Base-by-base conservation (phyloP, 106 monocot species). In the Gastrodia elata region DNA sequence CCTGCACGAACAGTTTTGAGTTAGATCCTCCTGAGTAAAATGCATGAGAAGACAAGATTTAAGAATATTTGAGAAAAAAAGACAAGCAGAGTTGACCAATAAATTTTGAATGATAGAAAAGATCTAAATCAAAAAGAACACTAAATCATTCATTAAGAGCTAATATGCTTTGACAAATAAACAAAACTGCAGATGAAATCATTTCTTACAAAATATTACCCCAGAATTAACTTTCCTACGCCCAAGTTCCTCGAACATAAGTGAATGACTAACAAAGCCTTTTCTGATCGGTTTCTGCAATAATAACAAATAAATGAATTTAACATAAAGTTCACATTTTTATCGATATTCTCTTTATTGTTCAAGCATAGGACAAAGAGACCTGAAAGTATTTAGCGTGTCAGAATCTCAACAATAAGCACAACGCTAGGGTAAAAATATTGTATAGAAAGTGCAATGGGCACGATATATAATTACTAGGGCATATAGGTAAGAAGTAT, bases 191-290 rank as follows among this genome's bases (percentile, higher is more conserved):
- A 11, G 33, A 48, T 36, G 24, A 61, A 57, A 75, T 55, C 26
- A 39, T 9, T 20, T 30, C 18, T 57, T 37, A 56, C 20, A 57
- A 52, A 7, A 58, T 34, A 59, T 79, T 85, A 94, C 94, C 91
- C 82, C 84, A 36, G 59, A 36, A 73, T 84, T 77, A 22, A 87
- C 38, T 15, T 79, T 84, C 71, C 57, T 82, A 8, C 92, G 80
- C 33, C 95, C 95, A 35, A 89, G 70, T 39, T 95, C 95, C 75
- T 95, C 85, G 76, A 95, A 80, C 83, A 86, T 82, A 68, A 95
- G 87, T 28, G 83, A 82, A 55, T 85, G 89, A 65, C 85, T 86
- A 35, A 95, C 75, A 71, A 84, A 74, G 40, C 95, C 95, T 77
- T 89, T 89, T 72, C 95, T 89, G 36, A 92, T 92, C 16, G 95